Evolutionary conservation across 805 yeast species (phyloP), one percentile per base, ranked within the genome.

Genomic region (Cephaloascus albidus): DNA sequence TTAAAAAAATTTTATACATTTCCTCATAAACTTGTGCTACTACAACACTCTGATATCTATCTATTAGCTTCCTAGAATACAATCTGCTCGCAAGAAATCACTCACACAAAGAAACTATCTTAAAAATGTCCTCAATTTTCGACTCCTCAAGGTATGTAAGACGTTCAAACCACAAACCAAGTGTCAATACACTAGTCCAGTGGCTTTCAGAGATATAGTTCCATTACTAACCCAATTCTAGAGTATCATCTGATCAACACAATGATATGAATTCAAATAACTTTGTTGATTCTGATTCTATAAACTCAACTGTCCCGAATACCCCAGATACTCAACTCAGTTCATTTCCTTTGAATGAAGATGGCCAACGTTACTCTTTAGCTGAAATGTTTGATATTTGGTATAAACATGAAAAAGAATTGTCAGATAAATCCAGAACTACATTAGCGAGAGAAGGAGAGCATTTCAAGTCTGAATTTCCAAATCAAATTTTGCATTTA

Each of bases 361-460:
- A 59, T 14, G 65, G 77, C 27, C 58, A 58, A 41, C 57, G 58
- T 20, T 77, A 78, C 48, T 49, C 74, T 4, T 59, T 76, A 54
- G 65, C 68, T 20, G 77, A 78, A 46, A 67, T 79, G 45, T 65
- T 78, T 43, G 59, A 67, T 18, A 68, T 77, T 10, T 78, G 80
- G 72, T 54, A 63, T 30, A 57, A 61, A 17, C 58, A 18, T 20
- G 26, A 17, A 12, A 20, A 34, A 12, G 36, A 31, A 5, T 18
- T 12, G 6, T 16, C 16, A 14, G 23, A 18, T n/a, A 31, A 34
- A 18, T 5, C 20, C 8, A 18, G 27, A 20, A 16, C 5, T 16
- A 8, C 14, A 8, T 31, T 16, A 14, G 6, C 6, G 8, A 31
- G 16, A 6, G 33, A 31, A 6, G 6, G 6, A 5, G 69, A 61